Evolutionary conservation across 768 basidiomycete genomes (phyloP), one percentile per base, ranked within the genome.

Genomic region (Strobilomyces echinocephalus): DNA sequence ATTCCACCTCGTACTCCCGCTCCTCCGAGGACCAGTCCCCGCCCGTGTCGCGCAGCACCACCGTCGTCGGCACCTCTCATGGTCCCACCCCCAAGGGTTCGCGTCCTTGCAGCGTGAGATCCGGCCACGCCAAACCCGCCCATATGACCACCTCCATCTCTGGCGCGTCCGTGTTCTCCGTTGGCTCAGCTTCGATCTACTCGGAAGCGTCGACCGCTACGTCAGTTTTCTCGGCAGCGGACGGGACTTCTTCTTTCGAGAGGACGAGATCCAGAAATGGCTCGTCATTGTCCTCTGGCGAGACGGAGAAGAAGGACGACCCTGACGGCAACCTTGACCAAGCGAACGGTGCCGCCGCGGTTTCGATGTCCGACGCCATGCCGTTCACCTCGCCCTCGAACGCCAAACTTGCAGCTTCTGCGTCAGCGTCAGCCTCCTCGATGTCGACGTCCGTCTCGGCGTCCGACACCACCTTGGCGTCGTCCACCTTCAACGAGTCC

Each of bases 131-230:
- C 28, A 69, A 69, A 49, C 26, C 58, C 0, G 44, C 53, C 1
- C 53, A 57, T 16, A 58, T 67, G 63, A 46, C 50, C 7, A 36
- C 53, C n/a, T 71, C 69, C 1, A 39, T 62, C 6, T 69, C 68
- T 2, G 65, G 59, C 40, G 63, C 68, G 33, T 69, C 69, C 20
- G 33, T 61, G 4, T 65, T 57, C 43, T 69, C 68, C 7, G 53
- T 58, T 8, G 63, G 63, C 34, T 65, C 66, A n/a, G 52, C 60
- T 1, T 67, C 66, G 0, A 14, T 65, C 1, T 66, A 65, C 20
- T 68, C 66, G 30, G 66, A 63, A 33, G 61, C 63, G 5, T 67
- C 68, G 31, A 68, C 61, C 7, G 65, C 60, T 3, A 65, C 65
- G 5, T 64, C 66, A 0, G 56, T 34, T 2, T 61, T 36, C 18